These are phyloP conservation scores for Rhynchospora pubera DNA, from an alignment of 176 grass and related monocot genomes.

Conservation along the genomic window DNA sequence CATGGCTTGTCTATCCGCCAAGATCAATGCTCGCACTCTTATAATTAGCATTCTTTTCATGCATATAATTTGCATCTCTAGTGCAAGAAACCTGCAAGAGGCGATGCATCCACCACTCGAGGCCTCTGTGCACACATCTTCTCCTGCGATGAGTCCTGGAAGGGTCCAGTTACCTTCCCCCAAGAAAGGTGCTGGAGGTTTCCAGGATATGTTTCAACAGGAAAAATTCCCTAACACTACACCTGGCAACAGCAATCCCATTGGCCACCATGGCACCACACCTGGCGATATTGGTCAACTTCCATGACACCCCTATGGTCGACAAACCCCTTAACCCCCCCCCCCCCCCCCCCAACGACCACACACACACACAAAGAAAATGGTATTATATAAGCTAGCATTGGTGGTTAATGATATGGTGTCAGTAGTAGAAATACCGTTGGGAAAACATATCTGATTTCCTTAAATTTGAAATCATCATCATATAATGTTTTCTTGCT, in stretches of 20 bases:
- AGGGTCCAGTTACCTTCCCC: neutral
- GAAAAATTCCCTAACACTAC: neutral
- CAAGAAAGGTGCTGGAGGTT: neutral
- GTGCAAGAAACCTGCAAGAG: neutral
- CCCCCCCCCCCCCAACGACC: too few relatives aligned
- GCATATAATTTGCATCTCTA: neutral
- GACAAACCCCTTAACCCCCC: too few relatives aligned
- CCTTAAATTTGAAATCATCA: too few relatives aligned
- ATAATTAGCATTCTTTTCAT: neutral
- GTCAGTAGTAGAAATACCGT: too few relatives aligned
- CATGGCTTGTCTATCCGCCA: neutral
- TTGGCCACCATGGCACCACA: neutral
- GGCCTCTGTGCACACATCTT: neutral
- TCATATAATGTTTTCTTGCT: neutral
- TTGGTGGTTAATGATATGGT: too few relatives aligned
- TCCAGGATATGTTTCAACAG: neutral
- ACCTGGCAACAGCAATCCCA: conserved; percentile 7
- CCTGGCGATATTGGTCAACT: neutral
- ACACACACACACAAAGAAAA: neutral
- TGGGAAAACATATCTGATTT: too few relatives aligned
- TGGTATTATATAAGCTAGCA: neutral
- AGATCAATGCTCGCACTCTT: neutral
- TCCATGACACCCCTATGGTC: neutral
- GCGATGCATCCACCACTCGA: neutral
- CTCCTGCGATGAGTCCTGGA: neutral